Conservation (phyloP, 1,284 basidiomycete species). For the Ceratobasidium sp. region DNA sequence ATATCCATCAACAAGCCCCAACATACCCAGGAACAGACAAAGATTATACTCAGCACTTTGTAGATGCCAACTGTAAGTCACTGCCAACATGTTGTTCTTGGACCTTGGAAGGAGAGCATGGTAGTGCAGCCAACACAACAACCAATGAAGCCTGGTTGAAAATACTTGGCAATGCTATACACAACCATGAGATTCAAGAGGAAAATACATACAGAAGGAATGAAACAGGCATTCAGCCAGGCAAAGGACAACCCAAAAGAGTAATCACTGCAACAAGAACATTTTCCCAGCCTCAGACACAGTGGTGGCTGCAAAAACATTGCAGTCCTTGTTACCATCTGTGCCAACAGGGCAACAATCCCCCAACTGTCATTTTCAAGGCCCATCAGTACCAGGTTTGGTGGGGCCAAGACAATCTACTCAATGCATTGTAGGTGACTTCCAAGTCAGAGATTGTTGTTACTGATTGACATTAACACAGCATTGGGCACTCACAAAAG, state of each 20-base stretch:
- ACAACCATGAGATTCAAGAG: slow-evolving; percentile 42
- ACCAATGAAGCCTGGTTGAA: slow-evolving; percentile 46
- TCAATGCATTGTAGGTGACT: slow-evolving; percentile 29
- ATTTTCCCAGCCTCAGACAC: slow-evolving; percentile 48
- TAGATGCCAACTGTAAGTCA: slow-evolving; percentile 38
- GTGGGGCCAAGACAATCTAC: slow-evolving; percentile 45
- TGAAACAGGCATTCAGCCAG: slow-evolving; percentile 48
- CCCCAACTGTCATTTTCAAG: slow-evolving; percentile 51
- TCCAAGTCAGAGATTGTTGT: neutral
- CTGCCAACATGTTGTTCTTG: slow-evolving; percentile 46
- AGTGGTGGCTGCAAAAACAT: slow-evolving; percentile 49
- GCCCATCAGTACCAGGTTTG: slow-evolving; percentile 47
- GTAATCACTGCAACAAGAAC: slow-evolving; percentile 46
- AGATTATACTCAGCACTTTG: slow-evolving; percentile 39
- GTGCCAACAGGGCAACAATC: slow-evolving; percentile 47
- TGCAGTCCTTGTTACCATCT: slow-evolving; percentile 50
- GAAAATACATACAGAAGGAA: slow-evolving; percentile 51
- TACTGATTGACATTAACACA: slow-evolving; percentile 32
- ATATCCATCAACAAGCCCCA: neutral
- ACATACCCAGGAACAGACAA: slow-evolving; percentile 22
- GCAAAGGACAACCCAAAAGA: slow-evolving; percentile 43
- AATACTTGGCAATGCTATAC: slow-evolving; percentile 42
- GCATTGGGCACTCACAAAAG: slow-evolving; percentile 44
- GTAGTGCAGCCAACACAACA: slow-evolving; percentile 45
- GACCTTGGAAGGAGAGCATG: slow-evolving; percentile 46